Percentiles rank a stretch among this genome's conserved stretches.
Conservation (phyloP, 176 grass and related monocot genomes). For the Secale cereale region DNA sequence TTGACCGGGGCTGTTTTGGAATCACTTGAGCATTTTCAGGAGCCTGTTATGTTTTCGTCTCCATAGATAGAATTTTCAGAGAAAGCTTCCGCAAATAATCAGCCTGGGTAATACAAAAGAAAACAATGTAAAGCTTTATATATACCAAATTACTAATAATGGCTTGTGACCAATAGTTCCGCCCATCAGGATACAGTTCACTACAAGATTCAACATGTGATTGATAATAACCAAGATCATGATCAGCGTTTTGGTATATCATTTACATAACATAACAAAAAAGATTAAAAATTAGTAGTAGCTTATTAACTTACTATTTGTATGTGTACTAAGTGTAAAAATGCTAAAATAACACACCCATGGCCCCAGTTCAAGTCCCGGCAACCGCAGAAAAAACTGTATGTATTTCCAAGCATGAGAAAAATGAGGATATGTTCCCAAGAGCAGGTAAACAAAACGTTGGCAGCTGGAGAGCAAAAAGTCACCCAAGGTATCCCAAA, state of each 20-base stretch:
- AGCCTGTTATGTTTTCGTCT: background rate
- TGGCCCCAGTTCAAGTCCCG: background rate
- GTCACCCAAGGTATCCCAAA: background rate
- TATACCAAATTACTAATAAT: background rate
- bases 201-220: background rate
- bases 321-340: background rate
- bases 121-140: background rate
- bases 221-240: background rate
- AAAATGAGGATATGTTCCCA: background rate
- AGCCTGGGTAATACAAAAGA: background rate
- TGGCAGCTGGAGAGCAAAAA: background rate
- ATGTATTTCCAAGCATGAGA: background rate
- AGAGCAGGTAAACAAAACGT: background rate
- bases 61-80: background rate
- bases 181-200: background rate
- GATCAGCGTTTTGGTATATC: background rate
- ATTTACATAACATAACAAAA: background rate
- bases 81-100: background rate
- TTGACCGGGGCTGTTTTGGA: background rate
- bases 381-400: background rate
- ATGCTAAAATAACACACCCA: background rate
- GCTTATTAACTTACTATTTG: background rate
- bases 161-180: background rate
- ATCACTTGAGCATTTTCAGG: background rate
- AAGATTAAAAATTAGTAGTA: background rate